These are phyloP conservation scores for Sporisorium iseilematis-ciliati DNA, from an alignment of 1,284 basidiomycete genomes.

Conservation along the genomic window DNA sequence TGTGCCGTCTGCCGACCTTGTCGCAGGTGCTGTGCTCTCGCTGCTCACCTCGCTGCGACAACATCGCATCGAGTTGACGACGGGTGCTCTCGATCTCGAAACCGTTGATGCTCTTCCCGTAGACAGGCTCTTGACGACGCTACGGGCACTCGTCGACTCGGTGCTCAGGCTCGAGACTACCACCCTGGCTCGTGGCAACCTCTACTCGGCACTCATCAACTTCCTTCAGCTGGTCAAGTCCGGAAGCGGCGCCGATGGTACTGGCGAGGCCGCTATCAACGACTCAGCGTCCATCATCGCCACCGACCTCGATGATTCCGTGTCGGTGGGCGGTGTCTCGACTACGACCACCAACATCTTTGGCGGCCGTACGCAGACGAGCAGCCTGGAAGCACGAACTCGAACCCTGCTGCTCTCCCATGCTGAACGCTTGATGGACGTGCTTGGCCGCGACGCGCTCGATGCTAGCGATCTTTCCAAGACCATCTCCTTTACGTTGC, in stretches of 20 bases:
- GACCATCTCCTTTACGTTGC: slow-evolving; percentile 87
- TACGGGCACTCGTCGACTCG: slow-evolving; percentile 83
- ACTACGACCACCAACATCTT: slow-evolving; percentile 39
- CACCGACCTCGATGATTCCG: slow-evolving; percentile 49
- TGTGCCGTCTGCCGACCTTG: slow-evolving; percentile 80
- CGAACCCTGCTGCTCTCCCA: slow-evolving; percentile 73
- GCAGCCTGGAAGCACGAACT: slow-evolving; percentile 76
- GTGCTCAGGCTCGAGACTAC: slow-evolving; percentile 81
- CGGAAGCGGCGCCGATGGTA: slow-evolving; percentile 18
- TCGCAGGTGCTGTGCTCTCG: slow-evolving; percentile 84
- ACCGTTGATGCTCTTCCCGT: slow-evolving; percentile 49
- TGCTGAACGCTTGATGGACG: slow-evolving; percentile 79
- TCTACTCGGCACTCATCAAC: slow-evolving; percentile 91
- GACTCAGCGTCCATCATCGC: slow-evolving; percentile 54
- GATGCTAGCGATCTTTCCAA: slow-evolving; percentile 97
- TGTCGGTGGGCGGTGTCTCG: slow-evolving; percentile 50
- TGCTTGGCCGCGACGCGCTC: slow-evolving; percentile 89
- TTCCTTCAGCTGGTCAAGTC: slow-evolving; percentile 78
- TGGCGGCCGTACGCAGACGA: slow-evolving; percentile 34
- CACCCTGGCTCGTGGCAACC: slow-evolving; percentile 93
- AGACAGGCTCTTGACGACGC: slow-evolving; percentile 81
- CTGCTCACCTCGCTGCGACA: slow-evolving; percentile 80
- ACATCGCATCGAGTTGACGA: slow-evolving; percentile 49
- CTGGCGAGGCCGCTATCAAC: slow-evolving; percentile 48
- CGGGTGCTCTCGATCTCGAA: slow-evolving; percentile 61